A percentile compares a stretch with the other conserved stretches of the same genome.
Conservation (phyloP, 768 basidiomycete genomes). For the Hemileccinum rubropunctum region DNA sequence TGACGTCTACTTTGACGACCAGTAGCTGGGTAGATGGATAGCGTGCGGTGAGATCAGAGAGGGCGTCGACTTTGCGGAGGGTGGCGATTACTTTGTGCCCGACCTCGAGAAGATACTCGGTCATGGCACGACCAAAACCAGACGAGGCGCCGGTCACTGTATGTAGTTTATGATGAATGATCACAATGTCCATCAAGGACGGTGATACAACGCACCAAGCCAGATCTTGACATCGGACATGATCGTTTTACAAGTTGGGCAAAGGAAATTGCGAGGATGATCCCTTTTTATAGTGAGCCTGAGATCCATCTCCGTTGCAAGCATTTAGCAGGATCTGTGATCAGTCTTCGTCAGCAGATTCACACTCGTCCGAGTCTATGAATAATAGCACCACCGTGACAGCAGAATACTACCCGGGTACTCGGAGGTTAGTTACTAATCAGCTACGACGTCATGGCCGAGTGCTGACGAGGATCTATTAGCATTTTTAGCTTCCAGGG, state of each 20-base stretch:
- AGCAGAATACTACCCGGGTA: too few species aligned
- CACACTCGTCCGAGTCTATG: too few species aligned
- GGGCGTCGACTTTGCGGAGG: conserved; percentile 36
- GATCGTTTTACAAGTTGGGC: neutral
- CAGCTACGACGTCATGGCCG: too few species aligned
- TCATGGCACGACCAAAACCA: conserved; percentile 37
- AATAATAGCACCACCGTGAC: too few species aligned
- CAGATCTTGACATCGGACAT: conserved; percentile 21
- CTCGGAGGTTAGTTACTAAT: too few species aligned
- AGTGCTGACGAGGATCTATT: too few species aligned
- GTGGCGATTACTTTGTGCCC: conserved; percentile 43
- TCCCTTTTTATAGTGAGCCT: neutral
- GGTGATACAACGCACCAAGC: conserved; percentile 9
- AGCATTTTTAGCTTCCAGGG: too few species aligned
- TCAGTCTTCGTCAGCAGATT: too few species aligned
- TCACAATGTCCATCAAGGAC: neutral
- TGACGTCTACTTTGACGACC: conserved; percentile 34
- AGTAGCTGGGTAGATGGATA: conserved; percentile 28
- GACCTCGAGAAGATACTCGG: conserved; percentile 31
- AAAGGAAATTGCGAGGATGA: neutral
- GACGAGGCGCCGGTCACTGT: conserved; percentile 36
- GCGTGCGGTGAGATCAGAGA: conserved; percentile 25
- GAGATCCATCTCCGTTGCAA: too few species aligned
- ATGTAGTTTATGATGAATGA: neutral
- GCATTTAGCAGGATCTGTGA: too few species aligned